Conservation (phyloP, 139 green algal species). For the Diplosphaera chodatii region DNA sequence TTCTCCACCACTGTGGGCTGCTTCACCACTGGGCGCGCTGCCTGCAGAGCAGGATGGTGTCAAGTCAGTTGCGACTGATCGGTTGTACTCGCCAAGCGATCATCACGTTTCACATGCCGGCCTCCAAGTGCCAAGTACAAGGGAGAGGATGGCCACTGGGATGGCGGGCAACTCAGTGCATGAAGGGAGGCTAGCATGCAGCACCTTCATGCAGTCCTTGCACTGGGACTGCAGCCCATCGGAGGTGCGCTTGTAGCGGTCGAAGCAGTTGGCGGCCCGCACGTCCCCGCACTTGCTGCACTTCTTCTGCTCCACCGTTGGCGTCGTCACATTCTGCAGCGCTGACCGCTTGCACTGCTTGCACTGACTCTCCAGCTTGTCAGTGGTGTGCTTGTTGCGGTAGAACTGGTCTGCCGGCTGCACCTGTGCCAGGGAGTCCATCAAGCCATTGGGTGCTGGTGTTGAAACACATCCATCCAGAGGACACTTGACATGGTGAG, state of each 20-base stretch:
- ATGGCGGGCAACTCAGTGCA: no score
- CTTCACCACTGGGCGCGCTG: background rate
- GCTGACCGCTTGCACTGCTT: background rate
- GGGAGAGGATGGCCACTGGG: no score
- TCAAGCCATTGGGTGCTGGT: no score
- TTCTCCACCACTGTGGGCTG: constrained; percentile 1
- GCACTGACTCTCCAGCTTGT: background rate
- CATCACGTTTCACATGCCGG: no score
- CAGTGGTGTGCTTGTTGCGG: background rate
- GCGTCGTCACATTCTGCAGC: background rate
- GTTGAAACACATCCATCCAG: no score
- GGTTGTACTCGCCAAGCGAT: no score
- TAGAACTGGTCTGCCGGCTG: background rate
- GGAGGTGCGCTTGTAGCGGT: background rate
- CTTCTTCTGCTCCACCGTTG: background rate
- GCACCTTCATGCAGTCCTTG: background rate
- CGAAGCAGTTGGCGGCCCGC: background rate
- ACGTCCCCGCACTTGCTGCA: background rate
- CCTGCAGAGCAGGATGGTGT: no score
- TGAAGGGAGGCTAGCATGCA: no score
- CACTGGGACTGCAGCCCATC: background rate
- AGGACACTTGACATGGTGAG: no score
- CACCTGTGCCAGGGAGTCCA: no score
- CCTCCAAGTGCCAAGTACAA: no score
- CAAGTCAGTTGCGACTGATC: no score